A percentile compares a stretch with the other conserved stretches of the same genome.
Evolutionary conservation across 352 stramenopile genomes (phyloP).

Genomic region (Lagenidium giganteum): DNA sequence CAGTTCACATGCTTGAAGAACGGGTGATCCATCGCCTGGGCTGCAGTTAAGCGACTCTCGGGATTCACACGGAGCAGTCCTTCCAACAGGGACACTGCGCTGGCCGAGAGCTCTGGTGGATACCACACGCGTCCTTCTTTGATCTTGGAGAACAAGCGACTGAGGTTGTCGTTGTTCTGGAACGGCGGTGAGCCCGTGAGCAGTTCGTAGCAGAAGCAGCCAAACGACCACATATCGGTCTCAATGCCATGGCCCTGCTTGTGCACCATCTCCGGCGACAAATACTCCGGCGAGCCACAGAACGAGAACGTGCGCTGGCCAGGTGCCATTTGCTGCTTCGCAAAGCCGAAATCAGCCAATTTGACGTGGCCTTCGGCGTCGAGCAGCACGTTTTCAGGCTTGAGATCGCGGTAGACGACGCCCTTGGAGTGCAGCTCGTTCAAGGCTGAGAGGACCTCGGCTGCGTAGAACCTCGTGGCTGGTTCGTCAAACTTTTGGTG

Average conservation of each 20-base stretch:
- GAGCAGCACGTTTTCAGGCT: slow-evolving; percentile 57
- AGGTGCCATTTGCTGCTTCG: slow-evolving; percentile 41
- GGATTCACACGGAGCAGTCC: slow-evolving; percentile 33
- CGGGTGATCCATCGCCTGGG: slow-evolving; percentile 48
- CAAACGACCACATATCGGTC: slow-evolving; percentile 77
- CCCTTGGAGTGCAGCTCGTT: slow-evolving; percentile 29
- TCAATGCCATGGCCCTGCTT: slow-evolving; percentile 54
- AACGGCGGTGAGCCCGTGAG: slow-evolving; percentile 58
- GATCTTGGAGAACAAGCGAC: slow-evolving; percentile 46
- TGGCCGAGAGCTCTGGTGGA: slow-evolving; percentile 37
- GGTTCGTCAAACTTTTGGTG: slow-evolving; percentile 54
- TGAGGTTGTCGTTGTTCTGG: slow-evolving; percentile 41
- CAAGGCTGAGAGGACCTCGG: slow-evolving; percentile 46
- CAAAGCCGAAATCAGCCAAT: slow-evolving; percentile 69
- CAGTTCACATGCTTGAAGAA: too few species aligned
- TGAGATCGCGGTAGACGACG: slow-evolving; percentile 49
- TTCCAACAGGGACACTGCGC: slow-evolving; percentile 32
- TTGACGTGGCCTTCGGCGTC: slow-evolving; percentile 62
- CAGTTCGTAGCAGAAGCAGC: slow-evolving; percentile 71
- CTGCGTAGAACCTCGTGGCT: slow-evolving; percentile 55
- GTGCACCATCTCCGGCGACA: slow-evolving; percentile 70
- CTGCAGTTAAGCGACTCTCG: slow-evolving; percentile 29
- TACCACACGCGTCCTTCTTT: slow-evolving; percentile 44
- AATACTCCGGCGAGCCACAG: slow-evolving; percentile 66
- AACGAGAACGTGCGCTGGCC: slow-evolving; percentile 63